Base-by-base conservation (phyloP, 2,329 filamentous ascomycete species). In the Chrysosphaeria jannelii region DNA sequence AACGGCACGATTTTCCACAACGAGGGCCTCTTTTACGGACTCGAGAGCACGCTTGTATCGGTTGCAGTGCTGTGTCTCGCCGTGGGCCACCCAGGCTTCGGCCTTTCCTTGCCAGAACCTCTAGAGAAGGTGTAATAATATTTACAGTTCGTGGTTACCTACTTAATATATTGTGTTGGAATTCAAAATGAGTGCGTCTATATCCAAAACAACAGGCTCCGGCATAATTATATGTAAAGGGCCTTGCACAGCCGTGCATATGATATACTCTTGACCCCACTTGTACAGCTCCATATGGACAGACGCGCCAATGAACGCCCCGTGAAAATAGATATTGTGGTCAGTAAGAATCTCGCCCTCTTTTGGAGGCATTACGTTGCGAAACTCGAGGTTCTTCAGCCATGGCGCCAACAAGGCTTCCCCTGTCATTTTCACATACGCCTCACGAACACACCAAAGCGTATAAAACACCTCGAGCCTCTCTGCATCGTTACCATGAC, bases 401-500 rank as follows among this genome's bases (percentile, higher is more conserved):
- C 72, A 81, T 4, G 50, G 48, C 0, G 72, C 72, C 6, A 78
- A 48, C 27, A 81, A 48, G 1, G 69, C 72, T 35, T 79, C 69
- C 13, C 72, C 72, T 14, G 69, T 71, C 46, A 81, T 63, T 54
- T 79, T 81, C 41, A 79, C 64, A 38, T 74, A 79, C 1, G 70
- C 65, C 45, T 81, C 72, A 34, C 74, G 64, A 39, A 75, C 53
- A 39, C 67, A 74, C 66, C 71, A 81, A 28, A 70, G 58, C 1
- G 68, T 57, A 39, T 78, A 81, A 38, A 81, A 81, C 25, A 57
- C 51, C 5, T 68, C 51, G 14, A 79, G 46, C 36, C 64, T 65
- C 12, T 46, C 51, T 28, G 69, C 64, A 10, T 57, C 45, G 11
- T 38, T n/a, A n/a, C n/a, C n/a, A n/a, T n/a, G n/a, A n/a, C n/a